Conservation (phyloP, 306 rosid genomes). For the Casuarina glauca region DNA sequence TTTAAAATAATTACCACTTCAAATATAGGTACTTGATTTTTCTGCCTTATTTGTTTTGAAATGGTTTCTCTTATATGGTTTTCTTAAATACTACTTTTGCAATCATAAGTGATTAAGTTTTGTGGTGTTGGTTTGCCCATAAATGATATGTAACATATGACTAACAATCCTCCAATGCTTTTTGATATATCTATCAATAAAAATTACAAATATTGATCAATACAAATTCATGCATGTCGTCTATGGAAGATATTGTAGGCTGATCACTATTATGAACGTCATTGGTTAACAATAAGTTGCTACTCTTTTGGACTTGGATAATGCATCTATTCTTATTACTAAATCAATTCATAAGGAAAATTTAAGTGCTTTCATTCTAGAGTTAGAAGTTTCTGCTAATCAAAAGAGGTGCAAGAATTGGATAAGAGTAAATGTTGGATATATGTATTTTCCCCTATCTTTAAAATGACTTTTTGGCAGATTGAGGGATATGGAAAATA, state of each 20-base stretch:
- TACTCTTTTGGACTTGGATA: constrained; percentile 10
- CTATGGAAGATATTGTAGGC: not conserved
- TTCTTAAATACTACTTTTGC: not conserved
- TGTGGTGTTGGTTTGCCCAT: not conserved
- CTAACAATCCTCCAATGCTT: not conserved
- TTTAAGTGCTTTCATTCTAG: constrained; percentile 45
- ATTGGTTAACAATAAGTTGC: not conserved
- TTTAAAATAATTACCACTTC: not conserved
- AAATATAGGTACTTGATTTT: not conserved
- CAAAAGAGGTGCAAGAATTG: constrained; percentile 52
- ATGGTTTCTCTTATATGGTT: not conserved
- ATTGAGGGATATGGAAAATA: constrained; percentile 61
- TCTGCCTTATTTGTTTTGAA: not conserved
- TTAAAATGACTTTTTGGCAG: constrained; percentile 40
- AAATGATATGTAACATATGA: not conserved
- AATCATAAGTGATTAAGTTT: not conserved
- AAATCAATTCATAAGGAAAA: constrained; percentile 40
- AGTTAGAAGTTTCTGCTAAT: constrained; percentile 52
- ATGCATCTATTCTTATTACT: constrained; percentile 17
- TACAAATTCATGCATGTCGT: not conserved
- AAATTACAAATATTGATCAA: not conserved
- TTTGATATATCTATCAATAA: not conserved
- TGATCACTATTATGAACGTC: not conserved
- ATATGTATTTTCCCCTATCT: constrained; percentile 5
- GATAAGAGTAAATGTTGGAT: constrained; percentile 21